Evolutionary conservation across 148 eudicot genomes (phyloP), one percentile per base, ranked within the genome.

Genomic region (Rhododendron williamsianum): DNA sequence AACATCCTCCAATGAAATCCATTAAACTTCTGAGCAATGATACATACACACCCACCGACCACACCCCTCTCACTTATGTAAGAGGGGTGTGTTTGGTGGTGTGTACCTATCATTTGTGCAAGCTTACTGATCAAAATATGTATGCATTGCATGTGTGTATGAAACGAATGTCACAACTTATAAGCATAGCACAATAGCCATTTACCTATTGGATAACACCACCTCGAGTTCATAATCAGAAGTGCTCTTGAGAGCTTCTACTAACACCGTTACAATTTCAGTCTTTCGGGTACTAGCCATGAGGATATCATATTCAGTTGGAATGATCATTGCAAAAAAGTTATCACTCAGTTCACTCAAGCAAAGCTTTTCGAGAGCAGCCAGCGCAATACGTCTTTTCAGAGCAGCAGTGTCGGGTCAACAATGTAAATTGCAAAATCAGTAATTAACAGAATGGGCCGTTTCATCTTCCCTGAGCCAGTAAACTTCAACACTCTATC

Each of bases 261-360:
- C 91, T 72, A 97, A 80, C 56, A 92, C 92, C 9, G 91, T 93
- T 18, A 92, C 98, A 85, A 97, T 94, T 90, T 97, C 98, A 77
- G 90, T 89, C 92, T 97, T 97, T 87, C 98, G 87, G 78, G 96
- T 95, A 90, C 98, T 97, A 51, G 98, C 98, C 94, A 95, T 90
- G 69, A 97, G 95, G 46, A 97, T 51, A 91, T 97, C 99, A 88
- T 97, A 97, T 84, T 97, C 99, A 21, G 99, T 97, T 80, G 99
- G 98, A 78, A 97, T 91, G 63, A 92, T 89, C 81, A 97, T 84
- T 36, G 95, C 94, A 74, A 94, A 90, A 88, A 97, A 97, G 89
- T 97, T 92, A 86, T 97, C 99, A 85, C 89, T 90, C 56, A 93
- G 86, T 87, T 93, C 92, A 92, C 99, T 97, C 87, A 97, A 83